phyloP scores from a whole-genome alignment of 345 rosid genomes.

The Euphorbia pulcherrima region DNA sequence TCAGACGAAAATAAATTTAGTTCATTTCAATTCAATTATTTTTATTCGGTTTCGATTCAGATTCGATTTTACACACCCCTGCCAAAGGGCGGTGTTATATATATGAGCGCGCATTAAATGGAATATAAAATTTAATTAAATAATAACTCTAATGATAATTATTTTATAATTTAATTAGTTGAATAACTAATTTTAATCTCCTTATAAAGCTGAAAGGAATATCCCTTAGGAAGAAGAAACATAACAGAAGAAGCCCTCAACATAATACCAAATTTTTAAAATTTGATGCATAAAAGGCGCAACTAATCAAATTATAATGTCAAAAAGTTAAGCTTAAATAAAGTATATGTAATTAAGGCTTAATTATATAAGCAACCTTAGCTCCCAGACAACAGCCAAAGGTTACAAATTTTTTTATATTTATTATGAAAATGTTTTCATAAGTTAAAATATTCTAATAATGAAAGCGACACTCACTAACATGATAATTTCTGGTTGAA shows the following conservation, averaged over 20 bases:
- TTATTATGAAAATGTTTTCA: neutral
- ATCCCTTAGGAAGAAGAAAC: constrained; percentile 38
- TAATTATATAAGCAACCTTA: constrained; percentile 14
- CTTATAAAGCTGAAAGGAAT: constrained; percentile 43
- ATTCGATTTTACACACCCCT: no score
- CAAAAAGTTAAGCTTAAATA: constrained; percentile 24
- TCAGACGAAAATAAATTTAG: no score
- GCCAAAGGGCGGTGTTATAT: no score
- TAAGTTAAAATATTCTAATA: neutral
- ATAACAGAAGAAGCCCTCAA: constrained; percentile 28
- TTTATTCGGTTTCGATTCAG: no score
- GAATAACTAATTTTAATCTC: neutral
- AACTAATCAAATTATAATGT: constrained; percentile 24
- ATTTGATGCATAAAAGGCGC: constrained; percentile 13
- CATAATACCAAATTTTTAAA: constrained; percentile 34
- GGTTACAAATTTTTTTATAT: constrained; percentile 34
- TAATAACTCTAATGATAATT: no score
- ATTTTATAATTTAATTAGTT: no score
- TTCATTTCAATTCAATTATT: no score
- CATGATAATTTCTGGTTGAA: constrained; percentile 12
- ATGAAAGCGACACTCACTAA: constrained; percentile 42
- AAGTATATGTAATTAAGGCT: constrained; percentile 30
- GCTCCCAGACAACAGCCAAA: constrained; percentile 40
- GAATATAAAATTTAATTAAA: no score
- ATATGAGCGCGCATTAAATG: no score